phyloP scores from a whole-genome alignment of 2,329 filamentous ascomycete species.

The Colletotrichum graminicola region DNA sequence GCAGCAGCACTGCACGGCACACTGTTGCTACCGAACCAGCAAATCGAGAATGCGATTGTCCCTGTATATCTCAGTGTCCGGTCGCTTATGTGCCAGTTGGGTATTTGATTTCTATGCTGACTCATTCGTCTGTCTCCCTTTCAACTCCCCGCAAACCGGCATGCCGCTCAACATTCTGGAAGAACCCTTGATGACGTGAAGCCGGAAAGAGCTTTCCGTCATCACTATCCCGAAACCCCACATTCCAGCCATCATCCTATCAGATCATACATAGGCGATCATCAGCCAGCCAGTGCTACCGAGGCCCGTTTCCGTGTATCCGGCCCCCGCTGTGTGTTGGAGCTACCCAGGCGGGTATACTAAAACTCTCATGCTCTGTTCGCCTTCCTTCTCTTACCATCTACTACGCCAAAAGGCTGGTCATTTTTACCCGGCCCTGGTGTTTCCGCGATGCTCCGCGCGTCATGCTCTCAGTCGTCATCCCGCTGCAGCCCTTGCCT shows the following conservation, averaged over 20 bases:
- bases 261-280: slow-evolving; percentile 15
- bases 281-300: slow-evolving; percentile 22
- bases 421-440: neutral
- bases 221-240: neutral
- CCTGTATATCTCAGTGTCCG: neutral
- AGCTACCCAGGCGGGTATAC: neutral
- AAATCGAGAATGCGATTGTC: neutral
- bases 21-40: neutral
- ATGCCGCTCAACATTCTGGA: neutral
- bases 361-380: neutral
- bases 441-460: neutral
- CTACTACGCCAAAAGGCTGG: neutral
- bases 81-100: neutral
- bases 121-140: neutral
- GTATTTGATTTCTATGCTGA: slow-evolving; percentile 3
- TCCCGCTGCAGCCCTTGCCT: slow-evolving; percentile 60
- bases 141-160: neutral
- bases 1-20: neutral
- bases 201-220: neutral
- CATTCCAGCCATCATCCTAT: slow-evolving; percentile 14
- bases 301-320: slow-evolving; percentile 3
- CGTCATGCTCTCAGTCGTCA: slow-evolving; percentile 53
- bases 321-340: slow-evolving; percentile 3
- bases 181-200: neutral
- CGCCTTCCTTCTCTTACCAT: neutral